phyloP scores from a whole-genome alignment of 192 early-diverging fungal species.

The Entomortierella lignicola region DNA sequence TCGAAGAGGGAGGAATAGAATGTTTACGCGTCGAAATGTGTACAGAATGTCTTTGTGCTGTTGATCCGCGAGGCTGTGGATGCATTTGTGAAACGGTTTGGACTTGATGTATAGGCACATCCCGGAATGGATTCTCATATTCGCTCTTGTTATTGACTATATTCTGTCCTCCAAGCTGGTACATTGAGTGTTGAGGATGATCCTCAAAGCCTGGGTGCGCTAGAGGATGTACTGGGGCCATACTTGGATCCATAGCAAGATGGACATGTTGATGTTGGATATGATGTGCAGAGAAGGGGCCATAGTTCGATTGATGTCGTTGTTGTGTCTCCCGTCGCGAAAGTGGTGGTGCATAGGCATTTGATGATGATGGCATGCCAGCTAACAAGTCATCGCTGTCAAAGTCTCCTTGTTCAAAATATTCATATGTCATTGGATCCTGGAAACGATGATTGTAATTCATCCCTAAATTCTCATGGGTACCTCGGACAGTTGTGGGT shows the following conservation, averaged over 20 bases:
- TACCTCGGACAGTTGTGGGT: background rate
- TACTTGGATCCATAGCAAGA: background rate
- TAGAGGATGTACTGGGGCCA: background rate
- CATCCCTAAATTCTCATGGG: background rate
- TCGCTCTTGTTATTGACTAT: background rate
- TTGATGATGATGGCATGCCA: background rate
- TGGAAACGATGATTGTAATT: background rate
- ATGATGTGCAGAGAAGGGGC: background rate
- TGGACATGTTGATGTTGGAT: conserved; percentile 7
- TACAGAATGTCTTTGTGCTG: background rate
- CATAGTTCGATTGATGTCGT: background rate
- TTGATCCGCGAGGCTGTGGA: background rate
- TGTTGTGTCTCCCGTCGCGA: background rate
- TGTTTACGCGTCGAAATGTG: background rate
- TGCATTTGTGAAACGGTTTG: background rate
- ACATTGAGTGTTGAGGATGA: background rate
- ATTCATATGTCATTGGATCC: background rate
- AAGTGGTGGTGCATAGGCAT: background rate
- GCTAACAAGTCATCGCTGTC: too few relatives aligned
- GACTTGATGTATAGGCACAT: background rate
- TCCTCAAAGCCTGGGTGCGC: background rate
- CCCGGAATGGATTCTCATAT: conserved; percentile 8
- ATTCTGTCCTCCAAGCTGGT: background rate
- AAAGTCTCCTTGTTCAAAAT: background rate
- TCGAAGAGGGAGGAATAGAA: background rate